Conservation (phyloP, 2,329 filamentous ascomycete species). For the Sporothrix mexicana region DNA sequence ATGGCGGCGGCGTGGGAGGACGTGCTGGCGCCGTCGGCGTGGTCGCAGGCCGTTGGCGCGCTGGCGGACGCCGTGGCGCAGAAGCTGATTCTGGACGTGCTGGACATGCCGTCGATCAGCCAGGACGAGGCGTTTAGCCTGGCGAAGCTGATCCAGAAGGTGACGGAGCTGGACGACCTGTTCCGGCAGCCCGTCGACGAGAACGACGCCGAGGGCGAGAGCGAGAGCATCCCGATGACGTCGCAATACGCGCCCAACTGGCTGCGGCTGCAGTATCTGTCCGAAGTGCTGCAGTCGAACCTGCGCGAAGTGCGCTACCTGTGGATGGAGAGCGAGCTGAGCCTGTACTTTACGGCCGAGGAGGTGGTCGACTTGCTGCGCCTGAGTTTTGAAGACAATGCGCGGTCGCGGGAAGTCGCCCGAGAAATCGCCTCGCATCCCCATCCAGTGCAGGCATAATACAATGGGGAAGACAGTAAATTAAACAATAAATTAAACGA, state of each 20-base stretch:
- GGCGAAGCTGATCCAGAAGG: conserved; percentile 61
- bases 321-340: conserved; percentile 70
- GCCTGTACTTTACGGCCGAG: conserved; percentile 64
- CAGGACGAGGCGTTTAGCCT: conserved; percentile 69
- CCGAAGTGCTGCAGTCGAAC: conserved; percentile 70
- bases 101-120: conserved; percentile 65
- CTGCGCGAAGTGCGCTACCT: conserved; percentile 66
- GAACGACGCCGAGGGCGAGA: conserved; percentile 38
- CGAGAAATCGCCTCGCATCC: conserved; percentile 62
- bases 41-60: conserved; percentile 67
- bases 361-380: conserved; percentile 68
- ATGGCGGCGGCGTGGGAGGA: conserved; percentile 63
- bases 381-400: conserved; percentile 69
- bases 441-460: conserved; percentile 45
- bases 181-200: conserved; percentile 50
- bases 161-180: conserved; percentile 65
- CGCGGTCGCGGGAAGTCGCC: conserved; percentile 62
- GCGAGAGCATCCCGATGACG: conserved; percentile 58
- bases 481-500: background rate
- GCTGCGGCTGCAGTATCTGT: conserved; percentile 68
- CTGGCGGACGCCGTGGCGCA: conserved; percentile 63
- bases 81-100: conserved; percentile 66
- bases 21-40: conserved; percentile 65
- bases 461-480: background rate
- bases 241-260: conserved; percentile 66